Percentiles rank a stretch among this genome's conserved stretches.
Evolutionary conservation across 2,329 filamentous ascomycete genomes (phyloP).

Genomic region (Huntiella moniliformis): DNA sequence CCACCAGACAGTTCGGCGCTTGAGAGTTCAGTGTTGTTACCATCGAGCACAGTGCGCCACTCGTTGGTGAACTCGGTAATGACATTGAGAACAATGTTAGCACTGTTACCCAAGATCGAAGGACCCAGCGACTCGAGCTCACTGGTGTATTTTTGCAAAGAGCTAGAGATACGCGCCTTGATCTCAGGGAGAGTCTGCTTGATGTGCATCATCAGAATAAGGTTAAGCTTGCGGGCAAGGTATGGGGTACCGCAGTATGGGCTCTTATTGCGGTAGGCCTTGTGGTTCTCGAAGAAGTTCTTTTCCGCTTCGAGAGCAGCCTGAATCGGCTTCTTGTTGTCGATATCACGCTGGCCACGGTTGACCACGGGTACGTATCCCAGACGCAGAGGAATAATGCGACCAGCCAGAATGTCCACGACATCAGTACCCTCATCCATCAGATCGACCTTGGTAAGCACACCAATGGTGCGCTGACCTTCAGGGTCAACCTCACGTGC

Average conservation of each 20-base stretch:
- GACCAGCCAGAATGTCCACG: slow-evolving; percentile 91
- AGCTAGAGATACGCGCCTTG: slow-evolving; percentile 89
- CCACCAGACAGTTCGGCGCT: slow-evolving; percentile 88
- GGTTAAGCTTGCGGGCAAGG: slow-evolving; percentile 84
- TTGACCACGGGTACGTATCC: slow-evolving; percentile 98
- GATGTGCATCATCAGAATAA: slow-evolving; percentile 99
- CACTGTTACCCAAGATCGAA: slow-evolving; percentile 86
- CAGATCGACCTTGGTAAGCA: slow-evolving; percentile 93
- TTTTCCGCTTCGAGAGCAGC: slow-evolving; percentile 84
- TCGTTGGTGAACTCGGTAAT: slow-evolving; percentile 98
- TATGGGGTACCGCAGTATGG: slow-evolving; percentile 98
- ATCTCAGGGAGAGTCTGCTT: slow-evolving; percentile 98
- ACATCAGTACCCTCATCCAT: slow-evolving; percentile 99
- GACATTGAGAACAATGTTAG: slow-evolving; percentile 93
- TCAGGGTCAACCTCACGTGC: slow-evolving; percentile 94
- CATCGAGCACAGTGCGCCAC: slow-evolving; percentile 87
- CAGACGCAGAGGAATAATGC: slow-evolving; percentile 84
- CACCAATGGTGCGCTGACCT: slow-evolving; percentile 93
- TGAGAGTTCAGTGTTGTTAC: slow-evolving; percentile 90
- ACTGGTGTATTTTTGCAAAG: slow-evolving; percentile 72
- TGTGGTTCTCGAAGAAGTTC: slow-evolving; percentile 96
- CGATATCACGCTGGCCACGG: slow-evolving; percentile 91
- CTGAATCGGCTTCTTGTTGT: slow-evolving; percentile 90
- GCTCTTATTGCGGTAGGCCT: slow-evolving; percentile 95
- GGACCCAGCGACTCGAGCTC: slow-evolving; percentile 75